Percentiles rank a stretch among this genome's conserved stretches.
These are phyloP conservation scores for Camellia granthamiana DNA, from an alignment of 148 eudicot species.

Conservation along the genomic window DNA sequence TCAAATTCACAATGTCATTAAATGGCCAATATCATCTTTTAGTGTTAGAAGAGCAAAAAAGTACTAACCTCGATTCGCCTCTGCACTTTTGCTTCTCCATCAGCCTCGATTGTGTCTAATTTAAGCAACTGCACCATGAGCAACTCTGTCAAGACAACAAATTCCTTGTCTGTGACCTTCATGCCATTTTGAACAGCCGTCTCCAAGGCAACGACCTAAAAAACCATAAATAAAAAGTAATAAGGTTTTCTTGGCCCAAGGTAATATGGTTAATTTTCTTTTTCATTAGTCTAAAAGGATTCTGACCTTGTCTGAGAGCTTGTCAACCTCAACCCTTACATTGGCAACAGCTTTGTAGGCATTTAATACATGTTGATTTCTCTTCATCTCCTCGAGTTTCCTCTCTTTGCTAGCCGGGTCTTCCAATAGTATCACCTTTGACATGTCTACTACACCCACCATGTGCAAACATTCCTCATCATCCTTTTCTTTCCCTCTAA, in stretches of 20 bases:
- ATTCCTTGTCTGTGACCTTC: slow-evolving; percentile 19
- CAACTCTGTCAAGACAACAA: slow-evolving; percentile 37
- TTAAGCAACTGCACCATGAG: slow-evolving; percentile 56
- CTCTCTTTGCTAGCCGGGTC: slow-evolving; percentile 31
- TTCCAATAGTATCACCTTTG: slow-evolving; percentile 30
- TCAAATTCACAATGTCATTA: neutral
- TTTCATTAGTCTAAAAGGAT: neutral
- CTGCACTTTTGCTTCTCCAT: slow-evolving; percentile 51
- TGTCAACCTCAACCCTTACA: slow-evolving; percentile 21
- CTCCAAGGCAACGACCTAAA: slow-evolving; percentile 22
- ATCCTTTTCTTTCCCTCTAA: slow-evolving; percentile 28
- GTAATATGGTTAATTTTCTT: neutral
- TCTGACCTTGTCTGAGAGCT: slow-evolving; percentile 24
- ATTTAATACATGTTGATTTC: neutral
- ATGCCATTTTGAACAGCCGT: slow-evolving; percentile 10
- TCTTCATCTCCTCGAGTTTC: slow-evolving; percentile 19
- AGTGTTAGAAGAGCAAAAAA: neutral
- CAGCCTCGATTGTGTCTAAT: slow-evolving; percentile 52
- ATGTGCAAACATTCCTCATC: slow-evolving; percentile 29
- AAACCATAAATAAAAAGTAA: neutral
- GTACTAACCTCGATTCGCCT: slow-evolving; percentile 49
- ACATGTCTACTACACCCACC: slow-evolving; percentile 27
- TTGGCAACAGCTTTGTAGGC: slow-evolving; percentile 22
- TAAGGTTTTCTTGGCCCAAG: neutral
- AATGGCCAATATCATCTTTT: neutral